Conservation (phyloP, 176 grass and related monocot genomes). For the Juncus inflexus region DNA sequence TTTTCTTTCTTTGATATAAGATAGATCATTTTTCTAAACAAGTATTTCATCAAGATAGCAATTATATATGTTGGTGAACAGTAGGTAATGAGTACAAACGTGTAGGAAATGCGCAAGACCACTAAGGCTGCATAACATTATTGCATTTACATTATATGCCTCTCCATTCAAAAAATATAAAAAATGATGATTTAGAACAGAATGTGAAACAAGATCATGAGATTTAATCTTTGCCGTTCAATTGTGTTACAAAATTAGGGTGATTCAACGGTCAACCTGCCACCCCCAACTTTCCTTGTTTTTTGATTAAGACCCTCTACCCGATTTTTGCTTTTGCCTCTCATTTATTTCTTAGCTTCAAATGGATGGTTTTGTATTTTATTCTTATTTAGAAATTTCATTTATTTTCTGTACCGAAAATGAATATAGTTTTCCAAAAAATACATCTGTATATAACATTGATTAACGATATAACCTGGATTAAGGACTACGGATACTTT, state of each 20-base stretch:
- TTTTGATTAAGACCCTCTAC: conserved; percentile 5
- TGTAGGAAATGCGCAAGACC: background rate
- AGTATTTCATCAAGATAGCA: no score
- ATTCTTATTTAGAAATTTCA: no score
- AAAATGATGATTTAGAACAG: no score
- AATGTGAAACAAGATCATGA: background rate
- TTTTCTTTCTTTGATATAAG: no score
- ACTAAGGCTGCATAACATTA: background rate
- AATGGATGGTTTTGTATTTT: no score
- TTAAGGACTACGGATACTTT: no score
- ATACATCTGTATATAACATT: no score
- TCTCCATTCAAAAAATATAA: background rate
- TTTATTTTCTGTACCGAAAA: no score
- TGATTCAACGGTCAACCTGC: conserved; percentile 9
- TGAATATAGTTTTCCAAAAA: no score
- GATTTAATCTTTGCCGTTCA: background rate
- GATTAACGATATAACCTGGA: no score
- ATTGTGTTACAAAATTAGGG: background rate
- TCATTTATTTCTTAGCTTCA: background rate
- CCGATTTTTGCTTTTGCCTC: background rate
- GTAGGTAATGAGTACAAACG: conserved; percentile 5
- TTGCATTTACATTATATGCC: background rate
- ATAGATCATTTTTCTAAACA: no score
- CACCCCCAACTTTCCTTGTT: background rate
- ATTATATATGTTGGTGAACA: background rate